These are phyloP conservation scores for Metroxylon sagu DNA, from an alignment of 176 grass and related monocot species.

Conservation along the genomic window DNA sequence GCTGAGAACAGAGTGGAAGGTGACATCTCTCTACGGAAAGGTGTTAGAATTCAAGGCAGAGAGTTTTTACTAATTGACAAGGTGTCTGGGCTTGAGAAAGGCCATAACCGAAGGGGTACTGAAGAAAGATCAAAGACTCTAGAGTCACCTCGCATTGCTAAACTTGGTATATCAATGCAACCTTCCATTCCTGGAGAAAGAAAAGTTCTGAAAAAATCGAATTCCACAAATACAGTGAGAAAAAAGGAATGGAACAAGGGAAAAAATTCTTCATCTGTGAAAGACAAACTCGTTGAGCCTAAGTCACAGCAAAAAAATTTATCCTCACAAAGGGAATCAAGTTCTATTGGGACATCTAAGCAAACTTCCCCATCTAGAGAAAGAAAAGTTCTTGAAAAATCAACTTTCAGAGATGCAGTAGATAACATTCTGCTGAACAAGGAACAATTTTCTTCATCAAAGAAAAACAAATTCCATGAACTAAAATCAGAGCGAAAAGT, in stretches of 20 bases:
- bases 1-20: not conserved
- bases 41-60: conserved; percentile 40
- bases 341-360: too few species aligned
- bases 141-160: not conserved
- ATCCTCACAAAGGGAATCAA: not conserved
- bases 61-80: conserved; percentile 13
- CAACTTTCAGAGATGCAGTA: too few species aligned
- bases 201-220: conserved; percentile 26
- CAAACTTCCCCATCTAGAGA: too few species aligned
- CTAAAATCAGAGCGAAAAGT: not conserved
- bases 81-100: not conserved
- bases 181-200: conserved; percentile 25
- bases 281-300: conserved; percentile 4
- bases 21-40: not conserved
- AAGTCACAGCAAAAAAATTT: not conserved
- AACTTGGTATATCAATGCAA: not conserved
- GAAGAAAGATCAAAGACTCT: conserved; percentile 17
- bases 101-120: not conserved
- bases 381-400: too few species aligned
- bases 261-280: conserved; percentile 40
- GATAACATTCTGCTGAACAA: conserved; percentile 24
- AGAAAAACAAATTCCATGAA: conserved; percentile 22
- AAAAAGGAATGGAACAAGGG: conserved; percentile 15
- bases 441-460: conserved; percentile 33
- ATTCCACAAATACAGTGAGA: conserved; percentile 8